Base-by-base conservation (phyloP, 2,329 filamentous ascomycete genomes). In the Daldinia eschscholtzii region DNA sequence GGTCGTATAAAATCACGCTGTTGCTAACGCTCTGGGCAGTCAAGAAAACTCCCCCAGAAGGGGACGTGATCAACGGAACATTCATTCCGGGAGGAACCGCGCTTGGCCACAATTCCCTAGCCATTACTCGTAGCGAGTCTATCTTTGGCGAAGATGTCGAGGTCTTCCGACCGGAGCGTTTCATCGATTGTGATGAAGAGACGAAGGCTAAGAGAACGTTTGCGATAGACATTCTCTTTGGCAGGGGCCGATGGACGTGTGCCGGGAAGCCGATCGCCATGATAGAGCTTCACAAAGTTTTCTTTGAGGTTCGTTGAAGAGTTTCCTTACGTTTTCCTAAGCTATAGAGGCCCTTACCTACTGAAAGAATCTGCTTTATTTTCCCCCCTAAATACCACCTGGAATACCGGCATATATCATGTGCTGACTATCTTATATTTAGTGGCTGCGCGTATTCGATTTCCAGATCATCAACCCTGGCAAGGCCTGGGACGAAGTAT, bases 121-220 rank as follows among this genome's bases (percentile, higher is more conserved):
- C 76, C 1, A 64, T 82, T 6, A 76, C 79, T 46, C 75, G 76
- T 2, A 74, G 78, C 52, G 73, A 75, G 5, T 57, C 67, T 4
- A 70, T 80, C 28, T 79, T 79, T 56, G 80, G 81, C 6, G 59
- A 70, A 12, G 80, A 83, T 67, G 77, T 79, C 4, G 75, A 80
- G 28, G 58, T 79, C 0, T 86, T 81, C 74, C 77, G 80, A 3
- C 84, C 83, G 0, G 82, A 83, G 50, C 76, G 84, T n/a, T 85
- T 83, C 79, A 66, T 84, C 18, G 76, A 82, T 55, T 75, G 73
- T 0, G 76, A 79, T 10, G 68, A 69, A 1, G 76, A 75, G 0
- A 73, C 76, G 33, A 73, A 76, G 35, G 73, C 70, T n/a, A 72
- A 52, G 28, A 18, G 46, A n/a, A 26, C 12, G 15, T 9, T 6